Conservation (phyloP, 2,329 filamentous ascomycete species). For the Nothophaeocryptopus gaeumannii region DNA sequence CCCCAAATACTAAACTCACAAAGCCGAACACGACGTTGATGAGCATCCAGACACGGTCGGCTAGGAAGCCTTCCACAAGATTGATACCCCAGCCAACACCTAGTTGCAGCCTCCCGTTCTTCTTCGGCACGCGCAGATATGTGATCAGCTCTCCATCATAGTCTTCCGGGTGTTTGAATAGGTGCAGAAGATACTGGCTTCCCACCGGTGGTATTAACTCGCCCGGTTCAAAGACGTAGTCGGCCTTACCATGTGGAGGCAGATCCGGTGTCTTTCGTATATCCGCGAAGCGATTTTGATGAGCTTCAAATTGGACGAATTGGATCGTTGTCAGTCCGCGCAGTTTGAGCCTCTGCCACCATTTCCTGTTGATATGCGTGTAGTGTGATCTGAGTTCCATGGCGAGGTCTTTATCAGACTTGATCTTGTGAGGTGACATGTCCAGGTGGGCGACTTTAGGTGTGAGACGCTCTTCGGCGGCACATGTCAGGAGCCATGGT, state of each 20-base stretch:
- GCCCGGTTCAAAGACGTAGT: slow-evolving; percentile 38
- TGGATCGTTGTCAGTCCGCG: slow-evolving; percentile 38
- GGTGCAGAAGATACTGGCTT: slow-evolving; percentile 38
- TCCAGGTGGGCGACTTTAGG: slow-evolving; percentile 40
- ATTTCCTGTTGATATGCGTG: slow-evolving; percentile 33
- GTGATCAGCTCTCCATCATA: slow-evolving; percentile 40
- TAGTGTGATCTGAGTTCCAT: slow-evolving; percentile 36
- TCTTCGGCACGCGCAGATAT: slow-evolving; percentile 37
- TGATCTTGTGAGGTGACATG: slow-evolving; percentile 33
- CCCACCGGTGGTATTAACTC: slow-evolving; percentile 41
- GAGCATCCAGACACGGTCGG: slow-evolving; percentile 36
- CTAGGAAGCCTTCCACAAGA: slow-evolving; percentile 40
- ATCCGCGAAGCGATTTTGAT: slow-evolving; percentile 41
- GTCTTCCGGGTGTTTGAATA: slow-evolving; percentile 41
- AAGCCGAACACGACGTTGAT: slow-evolving; percentile 32
- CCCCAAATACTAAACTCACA: slow-evolving; percentile 36
- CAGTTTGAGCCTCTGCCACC: slow-evolving; percentile 34
- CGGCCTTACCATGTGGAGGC: slow-evolving; percentile 26
- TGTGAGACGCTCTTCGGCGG: slow-evolving; percentile 37
- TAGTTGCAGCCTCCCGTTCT: slow-evolving; percentile 33
- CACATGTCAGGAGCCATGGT: slow-evolving; percentile 39
- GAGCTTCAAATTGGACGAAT: slow-evolving; percentile 38
- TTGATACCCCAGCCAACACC: slow-evolving; percentile 42
- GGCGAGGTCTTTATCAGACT: slow-evolving; percentile 38
- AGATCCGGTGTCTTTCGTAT: slow-evolving; percentile 39